Conservation (phyloP, 768 basidiomycete species). For the Podaxis rugospora region DNA sequence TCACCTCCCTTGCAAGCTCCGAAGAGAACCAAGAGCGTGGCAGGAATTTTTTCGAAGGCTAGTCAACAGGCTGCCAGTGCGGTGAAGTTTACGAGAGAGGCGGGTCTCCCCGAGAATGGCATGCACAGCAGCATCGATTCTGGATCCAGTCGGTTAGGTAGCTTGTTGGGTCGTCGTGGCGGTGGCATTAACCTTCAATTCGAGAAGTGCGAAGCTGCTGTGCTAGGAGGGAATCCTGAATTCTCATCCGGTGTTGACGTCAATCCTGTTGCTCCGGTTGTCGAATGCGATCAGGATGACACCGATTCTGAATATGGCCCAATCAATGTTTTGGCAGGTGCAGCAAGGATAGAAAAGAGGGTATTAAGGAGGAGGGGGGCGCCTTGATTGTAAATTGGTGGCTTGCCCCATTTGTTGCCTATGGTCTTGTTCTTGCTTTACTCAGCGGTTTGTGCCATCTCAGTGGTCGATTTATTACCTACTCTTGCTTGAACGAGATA, state of each 20-base stretch:
- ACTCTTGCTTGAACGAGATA: background rate
- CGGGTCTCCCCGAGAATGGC: background rate
- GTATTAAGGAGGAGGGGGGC: background rate
- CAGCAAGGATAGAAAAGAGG: conserved; percentile 15
- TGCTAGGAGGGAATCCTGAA: background rate
- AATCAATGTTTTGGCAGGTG: conserved; percentile 12
- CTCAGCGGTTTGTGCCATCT: background rate
- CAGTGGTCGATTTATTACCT: background rate
- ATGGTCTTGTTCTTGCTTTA: background rate
- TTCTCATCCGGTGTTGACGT: background rate
- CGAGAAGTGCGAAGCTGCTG: background rate
- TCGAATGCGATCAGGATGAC: background rate
- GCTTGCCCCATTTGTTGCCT: background rate
- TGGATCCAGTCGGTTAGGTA: background rate
- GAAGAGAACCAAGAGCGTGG: conserved; percentile 6
- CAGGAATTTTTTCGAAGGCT: background rate
- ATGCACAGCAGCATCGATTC: background rate
- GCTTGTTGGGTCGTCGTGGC: conserved; percentile 4
- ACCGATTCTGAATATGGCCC: background rate
- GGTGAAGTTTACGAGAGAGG: background rate
- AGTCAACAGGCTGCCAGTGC: background rate
- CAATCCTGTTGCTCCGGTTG: background rate
- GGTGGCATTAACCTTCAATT: conserved; percentile 11
- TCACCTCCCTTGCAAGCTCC: background rate
- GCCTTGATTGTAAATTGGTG: background rate